Conservation (phyloP, 164 flowering plant species). For the Dillenia suffruticosa region DNA sequence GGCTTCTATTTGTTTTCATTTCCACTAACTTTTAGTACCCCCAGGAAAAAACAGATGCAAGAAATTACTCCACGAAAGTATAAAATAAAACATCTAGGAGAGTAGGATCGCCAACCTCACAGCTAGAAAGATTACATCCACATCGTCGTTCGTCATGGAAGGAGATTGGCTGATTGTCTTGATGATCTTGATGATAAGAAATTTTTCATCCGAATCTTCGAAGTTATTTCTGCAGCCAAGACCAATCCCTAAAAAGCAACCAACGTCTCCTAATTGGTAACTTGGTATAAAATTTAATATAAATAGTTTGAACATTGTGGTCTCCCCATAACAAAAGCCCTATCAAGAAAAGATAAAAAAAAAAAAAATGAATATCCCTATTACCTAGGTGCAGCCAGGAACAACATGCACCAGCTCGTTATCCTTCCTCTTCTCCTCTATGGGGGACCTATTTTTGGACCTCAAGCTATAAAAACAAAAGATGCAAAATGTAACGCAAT, state of each 20-base stretch:
- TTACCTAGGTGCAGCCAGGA: slow-evolving; percentile 12
- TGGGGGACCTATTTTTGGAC: slow-evolving; percentile 34
- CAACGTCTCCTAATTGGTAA: slow-evolving; percentile 13
- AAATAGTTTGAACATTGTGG: not conserved
- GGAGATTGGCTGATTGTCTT: slow-evolving; percentile 62
- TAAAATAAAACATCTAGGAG: too few relatives aligned
- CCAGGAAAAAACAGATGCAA: too few relatives aligned
- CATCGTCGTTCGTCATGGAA: slow-evolving; percentile 47
- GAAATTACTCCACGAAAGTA: too few relatives aligned
- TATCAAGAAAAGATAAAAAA: slow-evolving; percentile 1
- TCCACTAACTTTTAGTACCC: too few relatives aligned
- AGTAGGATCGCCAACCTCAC: slow-evolving; percentile 50
- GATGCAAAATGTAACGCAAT: not conserved
- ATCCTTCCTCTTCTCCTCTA: slow-evolving; percentile 64
- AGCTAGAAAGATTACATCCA: slow-evolving; percentile 71
- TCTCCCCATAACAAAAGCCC: not conserved
- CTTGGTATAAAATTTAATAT: slow-evolving; percentile 9
- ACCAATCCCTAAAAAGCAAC: slow-evolving; percentile 15
- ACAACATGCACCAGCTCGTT: slow-evolving; percentile 24
- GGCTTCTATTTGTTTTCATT: too few relatives aligned
- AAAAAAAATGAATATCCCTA: slow-evolving; percentile 5
- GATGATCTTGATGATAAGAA: slow-evolving; percentile 53
- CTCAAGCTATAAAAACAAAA: slow-evolving; percentile 30
- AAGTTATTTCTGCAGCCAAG: slow-evolving; percentile 15
- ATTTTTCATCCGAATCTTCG: slow-evolving; percentile 24